Conservation (phyloP, 1,284 basidiomycete species). For the Veloporphyrellus conicus region DNA sequence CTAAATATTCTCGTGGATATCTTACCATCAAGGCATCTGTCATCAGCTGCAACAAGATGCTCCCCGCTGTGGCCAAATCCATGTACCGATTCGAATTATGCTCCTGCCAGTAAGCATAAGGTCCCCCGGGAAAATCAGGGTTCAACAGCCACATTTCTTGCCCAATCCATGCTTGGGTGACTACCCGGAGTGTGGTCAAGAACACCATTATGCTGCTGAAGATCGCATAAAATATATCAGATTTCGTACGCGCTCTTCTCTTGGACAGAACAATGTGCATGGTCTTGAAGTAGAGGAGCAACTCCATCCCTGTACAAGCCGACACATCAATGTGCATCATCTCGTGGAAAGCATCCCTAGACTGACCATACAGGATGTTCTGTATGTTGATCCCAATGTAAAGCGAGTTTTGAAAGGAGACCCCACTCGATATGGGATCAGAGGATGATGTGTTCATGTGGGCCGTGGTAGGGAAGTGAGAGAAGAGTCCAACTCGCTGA, state of each 20-base stretch:
- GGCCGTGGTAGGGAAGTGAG: too few species aligned
- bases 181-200: slow-evolving; percentile 7
- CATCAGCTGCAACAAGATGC: slow-evolving; percentile 11
- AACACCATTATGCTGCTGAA: slow-evolving; percentile 15
- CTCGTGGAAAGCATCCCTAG: not conserved
- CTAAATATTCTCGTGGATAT: too few species aligned
- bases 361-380: slow-evolving; percentile 25
- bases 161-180: not conserved
- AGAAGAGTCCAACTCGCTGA: too few species aligned
- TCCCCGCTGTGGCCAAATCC: not conserved
- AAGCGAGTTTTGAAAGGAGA: slow-evolving; percentile 15
- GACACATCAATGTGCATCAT: too few species aligned
- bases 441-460: too few species aligned
- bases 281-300: slow-evolving; percentile 13
- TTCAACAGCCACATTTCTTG: slow-evolving; percentile 9
- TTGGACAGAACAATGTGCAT: slow-evolving; percentile 2
- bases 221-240: slow-evolving; percentile 10
- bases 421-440: too few species aligned
- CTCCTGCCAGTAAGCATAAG: not conserved
- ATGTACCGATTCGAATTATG: slow-evolving; percentile 1
- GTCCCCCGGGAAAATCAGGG: slow-evolving; percentile 4
- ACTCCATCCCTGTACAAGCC: slow-evolving; percentile 14
- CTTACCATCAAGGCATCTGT: slow-evolving; percentile 12
- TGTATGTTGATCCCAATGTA: slow-evolving; percentile 22
- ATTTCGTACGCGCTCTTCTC: not conserved